Percentiles rank a stretch among this genome's conserved stretches.
These are phyloP conservation scores for Irpex sp. DNA, from an alignment of 1,284 basidiomycete species.

Conservation along the genomic window DNA sequence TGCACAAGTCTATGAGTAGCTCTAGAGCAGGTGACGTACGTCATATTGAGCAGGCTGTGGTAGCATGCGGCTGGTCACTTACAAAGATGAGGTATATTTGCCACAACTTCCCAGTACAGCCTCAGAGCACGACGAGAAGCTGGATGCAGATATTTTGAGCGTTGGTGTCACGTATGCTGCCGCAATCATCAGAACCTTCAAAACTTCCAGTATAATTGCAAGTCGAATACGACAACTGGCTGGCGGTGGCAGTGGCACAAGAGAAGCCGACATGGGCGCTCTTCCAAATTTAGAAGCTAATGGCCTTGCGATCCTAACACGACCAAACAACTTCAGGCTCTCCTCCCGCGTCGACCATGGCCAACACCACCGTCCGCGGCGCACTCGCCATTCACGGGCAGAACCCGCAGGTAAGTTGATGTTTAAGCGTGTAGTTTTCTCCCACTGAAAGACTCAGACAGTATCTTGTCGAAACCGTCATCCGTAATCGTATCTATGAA, in stretches of 20 bases:
- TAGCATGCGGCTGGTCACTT: too few species aligned
- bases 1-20: too few species aligned
- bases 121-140: too few species aligned
- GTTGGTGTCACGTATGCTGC: too few species aligned
- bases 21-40: too few species aligned
- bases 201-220: too few species aligned
- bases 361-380: conserved; percentile 83
- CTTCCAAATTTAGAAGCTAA: conserved; percentile 6
- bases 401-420: conserved; percentile 70
- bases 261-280: background rate
- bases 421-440: background rate
- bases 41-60: too few species aligned
- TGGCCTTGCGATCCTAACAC: conserved; percentile 18
- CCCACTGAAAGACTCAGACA: conserved; percentile 33
- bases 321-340: conserved; percentile 16
- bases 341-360: conserved; percentile 46
- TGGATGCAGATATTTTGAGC: too few species aligned
- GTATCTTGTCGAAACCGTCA: conserved; percentile 96
- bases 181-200: too few species aligned
- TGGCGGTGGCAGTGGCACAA: background rate
- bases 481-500: conserved; percentile 95
- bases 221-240: background rate
- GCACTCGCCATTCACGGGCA: conserved; percentile 89
- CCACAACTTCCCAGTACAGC: too few species aligned
- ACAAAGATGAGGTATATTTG: too few species aligned